Evolutionary conservation across 768 basidiomycete species (phyloP), one percentile per base, ranked within the genome.

Genomic region (Leucocoprinus leucothites): DNA sequence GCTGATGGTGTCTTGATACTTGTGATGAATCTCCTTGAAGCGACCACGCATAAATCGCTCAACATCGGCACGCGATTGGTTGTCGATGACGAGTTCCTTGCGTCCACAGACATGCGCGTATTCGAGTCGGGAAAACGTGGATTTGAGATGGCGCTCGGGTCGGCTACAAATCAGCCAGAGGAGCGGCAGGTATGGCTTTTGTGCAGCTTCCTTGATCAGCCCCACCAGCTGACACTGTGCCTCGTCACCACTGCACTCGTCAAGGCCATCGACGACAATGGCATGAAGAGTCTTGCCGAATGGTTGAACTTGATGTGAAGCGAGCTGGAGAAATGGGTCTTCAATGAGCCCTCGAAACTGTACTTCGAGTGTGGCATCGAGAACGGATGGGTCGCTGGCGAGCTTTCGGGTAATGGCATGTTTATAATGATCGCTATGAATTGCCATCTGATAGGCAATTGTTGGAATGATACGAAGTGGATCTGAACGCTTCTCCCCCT

Each of bases 151-250:
- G 21, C 38, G 24, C n/a, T 51, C 50, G 19, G 50, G 50, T 2
- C 50, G 21, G 21, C 49, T 50, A 18, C 49, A 50, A 8, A 50
- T 31, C 19, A 50, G 24, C 49, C 49, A 50, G 7, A 50, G 7
- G 21, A 50, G 22, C 1, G 49, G 49, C 14, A 50, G 5, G 19
- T 40, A 22, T 7, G 22, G n/a, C 22, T 24, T 47, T 14, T 47
- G 45, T 8, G 45, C 45, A 26, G 45, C 45, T 25, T 14, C 26
- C 8, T 47, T 47, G 45, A 47, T 47, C 7, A 47, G 26, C 26
- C 26, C 25, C 9, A 47, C 25, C 11, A 47, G 25, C 26, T 47
- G 22, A 14, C 45, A 47, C 18, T 47, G 45, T 3, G 45, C 45
- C 1, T 28, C 25, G 13, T 47, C 45, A 24, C 26, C 45, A 13